Base-by-base conservation (phyloP, 495 filamentous ascomycete genomes). In the Xylaria acuta region DNA sequence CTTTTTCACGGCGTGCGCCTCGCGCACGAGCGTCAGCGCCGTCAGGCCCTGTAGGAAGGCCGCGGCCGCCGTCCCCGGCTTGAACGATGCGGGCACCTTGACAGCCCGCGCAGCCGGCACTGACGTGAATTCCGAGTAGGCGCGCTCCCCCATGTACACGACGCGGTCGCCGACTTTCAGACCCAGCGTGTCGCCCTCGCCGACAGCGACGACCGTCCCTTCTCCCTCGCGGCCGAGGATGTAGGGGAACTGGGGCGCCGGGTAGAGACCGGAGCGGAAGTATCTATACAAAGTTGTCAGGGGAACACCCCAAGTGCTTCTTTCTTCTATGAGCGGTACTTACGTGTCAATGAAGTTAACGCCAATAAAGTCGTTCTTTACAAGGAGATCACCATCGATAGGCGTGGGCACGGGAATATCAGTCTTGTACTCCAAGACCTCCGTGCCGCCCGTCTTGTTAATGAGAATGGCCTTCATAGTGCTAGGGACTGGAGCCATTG, bases 291-390 rank as follows among this genome's bases (percentile, higher is more conserved):
- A 56, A 54, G 0, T 1, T 64, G 43, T 54, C 8, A 64, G 69
- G 53, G 18, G n/a, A 5, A 59, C 16, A 4, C 6, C 16, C 5
- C 25, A 5, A n/a, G 8, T 40, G 20, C n/a, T 41, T 20, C 8
- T 11, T 27, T 2, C 36, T 27, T 2, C 41, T 12, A 45, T 45
- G 51, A 66, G 38, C 40, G 47, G 1, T 54, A 70, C 83, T 67
- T 83, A 90, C 87, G 86, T 93, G 77, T 93, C 92, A 79, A 98
- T 97, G 82, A 90, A 98, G 81, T 98, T 97, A 67, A 98, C 84
- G 22, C 95, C 95, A 56, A 93, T 87, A 60, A 89, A 92, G 68
- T 93, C 89, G 78, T 98, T 98, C 81, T 93, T 92, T 59, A 98
- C 88, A 3, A 98, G 87, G 38, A 98, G 72, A 70, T 98, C 86